These are phyloP conservation scores for Jimgerdemannia flammicorona DNA, from an alignment of 192 early-diverging fungal species.

Conservation along the genomic window DNA sequence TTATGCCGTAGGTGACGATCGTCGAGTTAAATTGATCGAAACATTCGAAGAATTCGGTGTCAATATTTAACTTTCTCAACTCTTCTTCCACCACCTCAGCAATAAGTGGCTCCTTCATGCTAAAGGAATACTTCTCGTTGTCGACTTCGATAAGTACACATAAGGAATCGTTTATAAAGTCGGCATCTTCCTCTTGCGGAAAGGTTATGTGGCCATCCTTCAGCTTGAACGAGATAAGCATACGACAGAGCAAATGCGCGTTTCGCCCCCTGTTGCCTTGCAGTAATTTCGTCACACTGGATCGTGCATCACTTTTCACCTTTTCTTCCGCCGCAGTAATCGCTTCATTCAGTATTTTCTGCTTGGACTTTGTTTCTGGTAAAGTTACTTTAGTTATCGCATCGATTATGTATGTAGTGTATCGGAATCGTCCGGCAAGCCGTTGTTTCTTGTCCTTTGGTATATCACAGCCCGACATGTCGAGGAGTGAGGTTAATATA, in stretches of 20 bases:
- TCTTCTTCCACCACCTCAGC: slow-evolving; percentile 14
- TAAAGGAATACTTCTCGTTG: slow-evolving; percentile 2
- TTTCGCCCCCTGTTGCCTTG: not conserved
- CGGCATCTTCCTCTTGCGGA: slow-evolving; percentile 6
- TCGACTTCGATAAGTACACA: slow-evolving; percentile 7
- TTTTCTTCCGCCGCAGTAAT: not conserved
- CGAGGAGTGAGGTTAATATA: not conserved
- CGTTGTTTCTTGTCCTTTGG: slow-evolving; percentile 3
- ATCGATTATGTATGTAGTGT: slow-evolving; percentile 6
- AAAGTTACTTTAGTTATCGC: not conserved
- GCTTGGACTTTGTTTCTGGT: not conserved
- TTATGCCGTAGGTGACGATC: not conserved
- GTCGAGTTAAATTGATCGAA: not conserved
- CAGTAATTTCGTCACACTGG: not conserved
- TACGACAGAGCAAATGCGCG: slow-evolving; percentile 19
- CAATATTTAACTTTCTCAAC: not conserved
- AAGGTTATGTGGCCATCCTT: slow-evolving; percentile 17
- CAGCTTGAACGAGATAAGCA: slow-evolving; percentile 26
- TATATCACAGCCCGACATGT: not conserved
- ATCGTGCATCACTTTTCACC: not conserved
- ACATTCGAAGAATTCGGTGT: slow-evolving; percentile 5
- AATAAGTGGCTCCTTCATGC: slow-evolving; percentile 21
- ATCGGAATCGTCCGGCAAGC: slow-evolving; percentile 13
- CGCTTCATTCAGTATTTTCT: not conserved
- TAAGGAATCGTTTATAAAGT: slow-evolving; percentile 8